Conservation (phyloP, 2,329 filamentous ascomycete genomes). For the Bipolaris bicolor region DNA sequence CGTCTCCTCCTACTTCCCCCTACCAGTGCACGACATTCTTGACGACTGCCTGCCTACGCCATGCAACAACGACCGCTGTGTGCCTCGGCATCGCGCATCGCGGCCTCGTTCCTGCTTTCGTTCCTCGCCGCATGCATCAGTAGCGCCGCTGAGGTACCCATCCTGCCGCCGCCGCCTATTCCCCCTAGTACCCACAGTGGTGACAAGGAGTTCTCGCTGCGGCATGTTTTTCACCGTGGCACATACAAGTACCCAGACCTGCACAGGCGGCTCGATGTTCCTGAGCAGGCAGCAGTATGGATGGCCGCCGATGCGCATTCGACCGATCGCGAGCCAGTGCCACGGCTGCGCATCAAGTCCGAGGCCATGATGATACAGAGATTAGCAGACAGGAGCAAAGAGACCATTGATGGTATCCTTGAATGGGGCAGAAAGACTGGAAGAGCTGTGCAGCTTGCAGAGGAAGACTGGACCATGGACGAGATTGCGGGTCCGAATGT, state of each 20-base stretch:
- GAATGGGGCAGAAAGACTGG: conserved; percentile 73
- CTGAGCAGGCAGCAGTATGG: conserved; percentile 66
- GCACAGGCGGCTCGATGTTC: conserved; percentile 77
- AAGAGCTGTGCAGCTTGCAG: conserved; percentile 69
- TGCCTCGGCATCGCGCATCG: conserved; percentile 67
- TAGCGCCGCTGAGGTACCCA: conserved; percentile 44
- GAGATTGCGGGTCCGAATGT: conserved; percentile 79
- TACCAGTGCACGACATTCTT: background rate
- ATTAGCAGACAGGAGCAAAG: conserved; percentile 76
- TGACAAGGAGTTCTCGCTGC: conserved; percentile 58
- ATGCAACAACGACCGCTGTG: conserved; percentile 41
- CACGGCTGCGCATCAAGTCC: conserved; percentile 63
- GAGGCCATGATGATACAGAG: conserved; percentile 75
- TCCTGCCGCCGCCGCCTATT: conserved; percentile 32
- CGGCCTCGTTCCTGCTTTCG: conserved; percentile 67
- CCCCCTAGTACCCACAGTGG: conserved; percentile 28
- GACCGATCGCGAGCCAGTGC: conserved; percentile 48
- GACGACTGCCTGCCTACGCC: conserved; percentile 3
- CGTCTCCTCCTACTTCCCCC: background rate
- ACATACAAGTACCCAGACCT: conserved; percentile 77
- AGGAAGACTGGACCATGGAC: conserved; percentile 83
- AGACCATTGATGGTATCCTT: conserved; percentile 79
- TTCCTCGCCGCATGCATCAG: conserved; percentile 65
- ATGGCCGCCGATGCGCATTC: conserved; percentile 64
- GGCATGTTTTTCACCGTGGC: conserved; percentile 93